Evolutionary conservation across 441 rosid genomes (phyloP).

Genomic region (Eutrema salsugineum): DNA sequence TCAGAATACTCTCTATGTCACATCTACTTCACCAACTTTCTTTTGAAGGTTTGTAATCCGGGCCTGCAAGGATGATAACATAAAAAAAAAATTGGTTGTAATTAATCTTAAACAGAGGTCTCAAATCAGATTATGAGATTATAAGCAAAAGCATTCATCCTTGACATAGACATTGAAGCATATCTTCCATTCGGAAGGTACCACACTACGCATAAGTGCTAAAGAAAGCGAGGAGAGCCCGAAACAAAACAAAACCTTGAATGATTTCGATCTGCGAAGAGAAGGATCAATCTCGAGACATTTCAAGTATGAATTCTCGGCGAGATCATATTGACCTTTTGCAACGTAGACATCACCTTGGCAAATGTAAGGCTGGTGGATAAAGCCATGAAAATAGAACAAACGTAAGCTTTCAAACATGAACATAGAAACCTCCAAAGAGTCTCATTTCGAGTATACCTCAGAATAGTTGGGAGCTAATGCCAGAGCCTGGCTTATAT

Average conservation of each 20-base stretch:
- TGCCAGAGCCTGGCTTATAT: slow-evolving; percentile 47
- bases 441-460: slow-evolving; percentile 31
- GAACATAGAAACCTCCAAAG: neutral
- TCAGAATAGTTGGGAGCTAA: slow-evolving; percentile 55
- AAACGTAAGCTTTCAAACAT: neutral
- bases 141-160: neutral
- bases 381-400: neutral
- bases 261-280: slow-evolving; percentile 61
- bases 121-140: neutral
- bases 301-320: slow-evolving; percentile 57
- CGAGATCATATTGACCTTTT: slow-evolving; percentile 58
- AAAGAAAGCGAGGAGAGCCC: neutral
- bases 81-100: too few relatives aligned
- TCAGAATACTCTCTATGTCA: neutral
- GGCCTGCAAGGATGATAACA: slow-evolving; percentile 38
- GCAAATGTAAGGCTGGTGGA: slow-evolving; percentile 59
- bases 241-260: slow-evolving; percentile 48
- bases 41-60: slow-evolving; percentile 58
- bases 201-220: neutral
- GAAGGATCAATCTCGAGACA: slow-evolving; percentile 67
- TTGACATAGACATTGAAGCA: neutral
- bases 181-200: neutral
- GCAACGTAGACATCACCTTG: slow-evolving; percentile 77
- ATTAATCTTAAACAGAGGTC: neutral
- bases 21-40: slow-evolving; percentile 40